Evolutionary conservation across 2,329 filamentous ascomycete genomes (phyloP).

Genomic region (Pseudogymnoascus sp.): DNA sequence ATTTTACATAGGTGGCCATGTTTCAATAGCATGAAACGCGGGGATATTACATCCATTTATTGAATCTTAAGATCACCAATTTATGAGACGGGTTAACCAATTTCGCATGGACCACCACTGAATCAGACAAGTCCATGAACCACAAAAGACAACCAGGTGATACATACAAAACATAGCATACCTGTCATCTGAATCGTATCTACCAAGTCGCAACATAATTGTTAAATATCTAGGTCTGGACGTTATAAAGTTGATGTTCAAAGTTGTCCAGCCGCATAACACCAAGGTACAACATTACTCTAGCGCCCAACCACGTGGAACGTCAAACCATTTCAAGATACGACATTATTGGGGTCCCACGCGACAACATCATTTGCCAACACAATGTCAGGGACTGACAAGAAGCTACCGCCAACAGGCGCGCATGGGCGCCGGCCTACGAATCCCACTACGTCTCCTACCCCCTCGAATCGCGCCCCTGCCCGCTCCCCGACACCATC

Average conservation of each 20-base stretch:
- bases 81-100: slow-evolving; percentile 8
- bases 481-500: slow-evolving; percentile 1
- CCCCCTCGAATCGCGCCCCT: slow-evolving; percentile 2
- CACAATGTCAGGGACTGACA: slow-evolving; percentile 9
- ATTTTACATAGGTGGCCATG: background rate
- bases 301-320: slow-evolving; percentile 5
- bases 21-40: slow-evolving; percentile 1
- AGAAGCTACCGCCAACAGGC: slow-evolving; percentile 6
- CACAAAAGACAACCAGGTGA: background rate
- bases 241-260: slow-evolving; percentile 3
- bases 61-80: slow-evolving; percentile 6
- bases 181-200: background rate
- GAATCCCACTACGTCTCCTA: background rate
- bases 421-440: slow-evolving; percentile 1
- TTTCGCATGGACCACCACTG: slow-evolving; percentile 7
- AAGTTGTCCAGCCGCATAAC: background rate
- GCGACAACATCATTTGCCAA: slow-evolving; percentile 1
- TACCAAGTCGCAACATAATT: background rate
- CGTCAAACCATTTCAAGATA: background rate
- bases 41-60: slow-evolving; percentile 4
- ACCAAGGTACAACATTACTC: background rate
- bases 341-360: slow-evolving; percentile 6
- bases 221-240: background rate
- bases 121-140: slow-evolving; percentile 8
- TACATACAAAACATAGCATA: background rate